phyloP scores from a whole-genome alignment of 2,329 filamentous ascomycete genomes.

The Exophiala dermatitidis region DNA sequence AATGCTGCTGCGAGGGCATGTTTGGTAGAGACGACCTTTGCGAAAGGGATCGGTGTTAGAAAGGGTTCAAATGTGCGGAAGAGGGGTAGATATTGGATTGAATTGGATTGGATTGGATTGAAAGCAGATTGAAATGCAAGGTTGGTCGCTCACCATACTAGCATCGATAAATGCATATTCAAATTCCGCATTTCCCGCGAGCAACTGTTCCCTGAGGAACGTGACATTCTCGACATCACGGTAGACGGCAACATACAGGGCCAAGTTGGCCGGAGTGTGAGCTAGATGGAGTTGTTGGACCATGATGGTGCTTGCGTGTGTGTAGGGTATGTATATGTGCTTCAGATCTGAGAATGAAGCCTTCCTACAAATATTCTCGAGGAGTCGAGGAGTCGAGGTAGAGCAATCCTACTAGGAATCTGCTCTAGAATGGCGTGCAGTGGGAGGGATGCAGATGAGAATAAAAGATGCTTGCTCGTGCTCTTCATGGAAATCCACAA shows the following conservation, averaged over 20 bases:
- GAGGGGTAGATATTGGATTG: neutral
- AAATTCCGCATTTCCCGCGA: conserved; percentile 75
- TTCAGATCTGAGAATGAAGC: neutral
- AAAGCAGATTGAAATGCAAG: too few relatives aligned
- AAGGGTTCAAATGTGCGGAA: neutral
- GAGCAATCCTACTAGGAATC: too few relatives aligned
- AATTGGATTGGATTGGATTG: too few relatives aligned
- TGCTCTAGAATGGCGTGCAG: too few relatives aligned
- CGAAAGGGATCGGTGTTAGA: neutral
- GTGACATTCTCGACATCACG: conserved; percentile 66
- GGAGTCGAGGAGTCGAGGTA: neutral
- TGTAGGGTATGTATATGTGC: neutral
- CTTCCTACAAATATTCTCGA: neutral
- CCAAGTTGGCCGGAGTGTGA: conserved; percentile 62
- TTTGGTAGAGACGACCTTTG: conserved; percentile 47
- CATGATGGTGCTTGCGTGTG: conserved; percentile 13
- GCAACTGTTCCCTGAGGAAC: conserved; percentile 72
- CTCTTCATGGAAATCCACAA: too few relatives aligned
- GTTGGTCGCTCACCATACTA: conserved; percentile 50
- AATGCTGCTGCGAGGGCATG: conserved; percentile 72
- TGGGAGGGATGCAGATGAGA: too few relatives aligned
- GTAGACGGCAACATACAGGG: conserved; percentile 69
- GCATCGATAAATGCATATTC: conserved; percentile 95
- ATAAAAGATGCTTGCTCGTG: too few relatives aligned
- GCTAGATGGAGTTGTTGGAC: conserved; percentile 66